Percentiles rank a stretch among this genome's conserved stretches.
These are phyloP conservation scores for Nepenthes gracilis DNA, from an alignment of 148 eudicot species.

Conservation along the genomic window DNA sequence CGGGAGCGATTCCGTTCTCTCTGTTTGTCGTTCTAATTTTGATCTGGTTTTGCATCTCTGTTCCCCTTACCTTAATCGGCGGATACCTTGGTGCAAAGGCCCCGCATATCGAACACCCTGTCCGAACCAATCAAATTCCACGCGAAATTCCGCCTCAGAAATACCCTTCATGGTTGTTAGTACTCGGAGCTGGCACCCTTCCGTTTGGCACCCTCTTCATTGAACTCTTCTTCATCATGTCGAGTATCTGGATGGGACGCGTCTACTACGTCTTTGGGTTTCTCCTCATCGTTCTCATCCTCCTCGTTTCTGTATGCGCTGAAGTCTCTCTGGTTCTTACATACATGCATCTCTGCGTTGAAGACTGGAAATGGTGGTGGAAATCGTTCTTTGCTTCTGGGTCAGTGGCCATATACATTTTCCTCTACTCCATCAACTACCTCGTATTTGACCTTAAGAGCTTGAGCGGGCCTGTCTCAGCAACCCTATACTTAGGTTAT, in stretches of 20 bases:
- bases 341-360: conserved; percentile 16
- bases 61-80: conserved; percentile 14
- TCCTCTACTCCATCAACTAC: conserved; percentile 16
- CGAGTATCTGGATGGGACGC: conserved; percentile 17
- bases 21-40: conserved; percentile 14
- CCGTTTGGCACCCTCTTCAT: conserved; percentile 18
- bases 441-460: conserved; percentile 19
- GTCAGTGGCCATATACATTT: conserved; percentile 16
- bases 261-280: conserved; percentile 12
- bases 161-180: conserved; percentile 8
- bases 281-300: conserved; percentile 15
- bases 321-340: conserved; percentile 15
- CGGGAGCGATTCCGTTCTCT: conserved; percentile 16
- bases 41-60: conserved; percentile 18
- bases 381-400: conserved; percentile 20
- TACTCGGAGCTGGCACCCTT: conserved; percentile 14
- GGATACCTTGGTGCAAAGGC: conserved; percentile 17
- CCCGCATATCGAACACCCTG: conserved; percentile 16
- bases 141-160: conserved; percentile 10
- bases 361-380: conserved; percentile 22
- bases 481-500: conserved; percentile 15
- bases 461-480: conserved; percentile 16
- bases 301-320: conserved; percentile 10
- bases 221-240: conserved; percentile 20
- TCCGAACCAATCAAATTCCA: conserved; percentile 12